Evolutionary conservation across 805 yeast genomes (phyloP).

Genomic region (Tetrapisispora arboricola): DNA sequence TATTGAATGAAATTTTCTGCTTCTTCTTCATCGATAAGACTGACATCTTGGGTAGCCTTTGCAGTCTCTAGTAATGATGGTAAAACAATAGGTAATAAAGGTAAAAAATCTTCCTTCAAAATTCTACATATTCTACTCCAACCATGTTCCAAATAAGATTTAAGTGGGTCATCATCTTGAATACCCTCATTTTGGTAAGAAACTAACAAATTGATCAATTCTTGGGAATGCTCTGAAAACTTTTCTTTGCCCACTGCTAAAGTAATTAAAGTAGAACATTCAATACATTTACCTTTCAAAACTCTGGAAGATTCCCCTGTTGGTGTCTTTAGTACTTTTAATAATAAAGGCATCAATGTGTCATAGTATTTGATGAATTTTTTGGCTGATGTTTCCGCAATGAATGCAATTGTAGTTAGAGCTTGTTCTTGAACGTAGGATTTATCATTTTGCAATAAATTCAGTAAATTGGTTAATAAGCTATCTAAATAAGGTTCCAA

Average conservation of each 20-base stretch:
- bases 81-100: conserved; percentile 70
- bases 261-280: conserved; percentile 90
- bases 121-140: conserved; percentile 92
- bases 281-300: conserved; percentile 87
- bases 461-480: conserved; percentile 62
- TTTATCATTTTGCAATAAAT: conserved; percentile 72
- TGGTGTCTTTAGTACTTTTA: conserved; percentile 58
- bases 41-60: conserved; percentile 79
- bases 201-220: conserved; percentile 61
- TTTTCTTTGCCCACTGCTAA: conserved; percentile 90
- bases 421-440: conserved; percentile 96
- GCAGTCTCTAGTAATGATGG: conserved; percentile 87
- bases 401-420: conserved; percentile 88
- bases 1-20: conserved; percentile 75
- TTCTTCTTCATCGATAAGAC: conserved; percentile 77
- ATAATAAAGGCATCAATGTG: conserved; percentile 80
- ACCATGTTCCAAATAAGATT: conserved; percentile 79
- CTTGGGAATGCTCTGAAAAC: conserved; percentile 64
- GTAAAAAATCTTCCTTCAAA: conserved; percentile 76
- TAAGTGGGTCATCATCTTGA: conserved; percentile 77
- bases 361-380: conserved; percentile 88
- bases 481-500: conserved; percentile 89
- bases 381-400: conserved; percentile 91
- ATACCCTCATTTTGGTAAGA: conserved; percentile 51
- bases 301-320: conserved; percentile 41